Percentiles rank a stretch among this genome's conserved stretches.
Evolutionary conservation across 2,329 filamentous ascomycete genomes (phyloP).

Genomic region (Calonectria honghensis): DNA sequence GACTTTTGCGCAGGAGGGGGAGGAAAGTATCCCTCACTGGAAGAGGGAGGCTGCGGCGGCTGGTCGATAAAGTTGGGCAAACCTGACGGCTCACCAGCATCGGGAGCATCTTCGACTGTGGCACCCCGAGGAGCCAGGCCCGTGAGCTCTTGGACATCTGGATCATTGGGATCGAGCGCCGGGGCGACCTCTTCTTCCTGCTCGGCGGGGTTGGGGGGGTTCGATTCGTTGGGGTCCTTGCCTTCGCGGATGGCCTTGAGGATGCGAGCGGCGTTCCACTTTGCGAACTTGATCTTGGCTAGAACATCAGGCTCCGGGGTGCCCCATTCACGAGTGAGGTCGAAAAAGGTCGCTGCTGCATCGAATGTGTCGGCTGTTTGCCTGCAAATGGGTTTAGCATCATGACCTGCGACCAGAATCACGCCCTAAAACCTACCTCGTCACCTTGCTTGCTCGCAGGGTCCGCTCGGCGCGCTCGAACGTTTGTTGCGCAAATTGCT

Average conservation of each 20-base stretch:
- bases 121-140: slow-evolving; percentile 63
- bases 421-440: slow-evolving; percentile 72
- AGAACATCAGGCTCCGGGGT: slow-evolving; percentile 82
- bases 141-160: slow-evolving; percentile 73
- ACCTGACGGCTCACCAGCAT: slow-evolving; percentile 61
- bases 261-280: slow-evolving; percentile 95
- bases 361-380: slow-evolving; percentile 96
- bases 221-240: slow-evolving; percentile 93
- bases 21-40: slow-evolving; percentile 60
- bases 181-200: slow-evolving; percentile 61
- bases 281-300: slow-evolving; percentile 95
- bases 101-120: slow-evolving; percentile 73
- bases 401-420: not conserved
- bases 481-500: slow-evolving; percentile 93
- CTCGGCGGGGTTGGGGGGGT: slow-evolving; percentile 82
- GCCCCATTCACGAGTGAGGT: slow-evolving; percentile 90
- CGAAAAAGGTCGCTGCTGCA: slow-evolving; percentile 93
- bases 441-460: slow-evolving; percentile 88
- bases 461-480: slow-evolving; percentile 90
- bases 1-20: slow-evolving; percentile 34
- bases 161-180: slow-evolving; percentile 77
- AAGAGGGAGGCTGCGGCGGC: slow-evolving; percentile 50
- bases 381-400: slow-evolving; percentile 64
- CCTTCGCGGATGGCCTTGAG: slow-evolving; percentile 92
- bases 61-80: slow-evolving; percentile 55